phyloP scores from a whole-genome alignment of 2,329 filamentous ascomycete genomes.

The Mollisiaceae sp. region DNA sequence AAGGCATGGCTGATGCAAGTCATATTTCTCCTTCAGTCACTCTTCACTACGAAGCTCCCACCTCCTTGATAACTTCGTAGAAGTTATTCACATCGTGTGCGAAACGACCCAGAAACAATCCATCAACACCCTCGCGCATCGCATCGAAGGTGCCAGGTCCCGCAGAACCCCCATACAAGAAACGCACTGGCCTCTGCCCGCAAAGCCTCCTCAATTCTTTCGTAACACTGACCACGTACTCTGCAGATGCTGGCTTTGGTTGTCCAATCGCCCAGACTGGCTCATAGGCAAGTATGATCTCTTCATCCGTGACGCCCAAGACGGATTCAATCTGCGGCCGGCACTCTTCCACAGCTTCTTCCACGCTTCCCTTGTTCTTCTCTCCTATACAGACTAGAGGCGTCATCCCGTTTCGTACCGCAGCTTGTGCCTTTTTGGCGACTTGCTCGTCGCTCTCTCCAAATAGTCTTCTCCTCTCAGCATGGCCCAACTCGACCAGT shows the following conservation, averaged over 20 bases:
- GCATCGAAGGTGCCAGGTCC: slow-evolving; percentile 76
- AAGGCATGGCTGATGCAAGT: neutral
- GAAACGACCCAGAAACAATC: slow-evolving; percentile 81
- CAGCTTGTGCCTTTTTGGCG: slow-evolving; percentile 72
- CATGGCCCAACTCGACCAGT: slow-evolving; percentile 81
- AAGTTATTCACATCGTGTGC: slow-evolving; percentile 78
- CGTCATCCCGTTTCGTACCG: slow-evolving; percentile 70
- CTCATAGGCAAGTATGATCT: slow-evolving; percentile 83
- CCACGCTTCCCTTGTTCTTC: slow-evolving; percentile 56
- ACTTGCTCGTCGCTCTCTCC: slow-evolving; percentile 74
- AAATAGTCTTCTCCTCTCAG: slow-evolving; percentile 75
- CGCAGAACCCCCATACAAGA: slow-evolving; percentile 84
- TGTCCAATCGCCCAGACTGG: slow-evolving; percentile 90
- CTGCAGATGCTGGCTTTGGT: slow-evolving; percentile 69
- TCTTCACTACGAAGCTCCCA: slow-evolving; percentile 14
- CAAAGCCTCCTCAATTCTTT: slow-evolving; percentile 50
- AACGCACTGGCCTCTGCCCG: slow-evolving; percentile 67
- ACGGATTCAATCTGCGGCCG: slow-evolving; percentile 68
- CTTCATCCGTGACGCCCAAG: slow-evolving; percentile 61
- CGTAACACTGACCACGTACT: slow-evolving; percentile 71
- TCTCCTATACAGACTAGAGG: slow-evolving; percentile 85
- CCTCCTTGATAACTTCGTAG: slow-evolving; percentile 73
- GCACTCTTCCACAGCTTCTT: slow-evolving; percentile 69
- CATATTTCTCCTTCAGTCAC: neutral
- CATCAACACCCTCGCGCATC: slow-evolving; percentile 74